A percentile compares a stretch with the other conserved stretches of the same genome.
These are phyloP conservation scores for Kuraishia floccosa DNA, from an alignment of 805 yeast species.

Conservation along the genomic window DNA sequence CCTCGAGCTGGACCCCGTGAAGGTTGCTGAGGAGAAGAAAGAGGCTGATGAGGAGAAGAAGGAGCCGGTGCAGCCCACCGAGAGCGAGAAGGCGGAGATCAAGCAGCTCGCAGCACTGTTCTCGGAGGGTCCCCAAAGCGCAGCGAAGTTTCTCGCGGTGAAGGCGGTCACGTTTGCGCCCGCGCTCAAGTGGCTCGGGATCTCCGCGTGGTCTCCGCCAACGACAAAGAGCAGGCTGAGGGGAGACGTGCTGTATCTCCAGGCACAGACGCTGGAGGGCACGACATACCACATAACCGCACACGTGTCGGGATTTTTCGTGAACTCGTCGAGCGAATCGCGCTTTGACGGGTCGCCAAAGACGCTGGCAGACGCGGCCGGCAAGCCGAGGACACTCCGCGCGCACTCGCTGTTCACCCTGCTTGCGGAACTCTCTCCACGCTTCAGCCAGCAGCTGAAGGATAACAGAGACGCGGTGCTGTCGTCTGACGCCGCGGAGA, in stretches of 20 bases:
- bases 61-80: constrained; percentile 9
- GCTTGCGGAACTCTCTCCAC: constrained; percentile 54
- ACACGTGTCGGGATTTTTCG: constrained; percentile 67
- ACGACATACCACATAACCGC: constrained; percentile 74
- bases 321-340: constrained; percentile 55
- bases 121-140: constrained; percentile 5
- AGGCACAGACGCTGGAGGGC: constrained; percentile 68
- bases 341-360: constrained; percentile 59
- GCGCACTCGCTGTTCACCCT: constrained; percentile 49
- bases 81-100: constrained; percentile 14
- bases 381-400: constrained; percentile 18
- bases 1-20: constrained; percentile 24
- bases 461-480: constrained; percentile 35
- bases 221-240: constrained; percentile 45
- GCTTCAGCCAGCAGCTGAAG: constrained; percentile 40
- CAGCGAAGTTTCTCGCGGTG: constrained; percentile 16
- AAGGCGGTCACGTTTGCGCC: constrained; percentile 21
- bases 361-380: constrained; percentile 10
- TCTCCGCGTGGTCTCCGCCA: constrained; percentile 85
- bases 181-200: constrained; percentile 43
- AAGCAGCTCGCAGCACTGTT: constrained; percentile 10
- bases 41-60: constrained; percentile 8
- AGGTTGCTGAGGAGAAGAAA: constrained; percentile 6
- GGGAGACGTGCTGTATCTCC: constrained; percentile 78
- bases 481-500: constrained; percentile 33